These are phyloP conservation scores for Populus davidiana DNA, from an alignment of 345 rosid species.

Conservation along the genomic window DNA sequence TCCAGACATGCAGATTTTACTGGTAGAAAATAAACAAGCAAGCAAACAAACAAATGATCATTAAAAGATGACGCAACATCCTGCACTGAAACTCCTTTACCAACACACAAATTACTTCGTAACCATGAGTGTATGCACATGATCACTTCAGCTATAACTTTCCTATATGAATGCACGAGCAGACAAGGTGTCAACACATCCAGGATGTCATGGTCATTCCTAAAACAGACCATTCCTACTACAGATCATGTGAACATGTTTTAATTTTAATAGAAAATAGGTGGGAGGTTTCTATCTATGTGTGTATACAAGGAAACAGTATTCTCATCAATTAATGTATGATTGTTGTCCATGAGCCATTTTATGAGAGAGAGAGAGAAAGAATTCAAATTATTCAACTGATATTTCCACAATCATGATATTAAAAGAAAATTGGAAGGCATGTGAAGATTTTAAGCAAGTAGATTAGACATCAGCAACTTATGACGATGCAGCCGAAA, in stretches of 20 bases:
- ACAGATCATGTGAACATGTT: constrained; percentile 8
- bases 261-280: constrained; percentile 1
- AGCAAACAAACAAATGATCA: neutral
- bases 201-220: neutral
- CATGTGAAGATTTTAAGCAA: neutral
- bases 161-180: neutral
- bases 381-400: neutral
- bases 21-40: neutral
- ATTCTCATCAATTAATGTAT: neutral
- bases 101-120: neutral
- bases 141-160: constrained; percentile 7
- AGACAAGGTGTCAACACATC: neutral
- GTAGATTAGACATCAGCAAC: neutral
- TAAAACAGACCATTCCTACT: neutral
- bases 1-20: neutral
- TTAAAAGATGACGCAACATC: neutral
- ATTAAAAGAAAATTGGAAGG: neutral
- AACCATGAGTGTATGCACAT: neutral
- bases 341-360: neutral
- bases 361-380: neutral
- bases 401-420: neutral
- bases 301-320: neutral
- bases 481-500: neutral
- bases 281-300: neutral
- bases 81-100: neutral